A percentile compares a stretch with the other conserved stretches of the same genome.
Conservation (phyloP, 202 grass and related monocot species). For the Eragrostis tef region DNA sequence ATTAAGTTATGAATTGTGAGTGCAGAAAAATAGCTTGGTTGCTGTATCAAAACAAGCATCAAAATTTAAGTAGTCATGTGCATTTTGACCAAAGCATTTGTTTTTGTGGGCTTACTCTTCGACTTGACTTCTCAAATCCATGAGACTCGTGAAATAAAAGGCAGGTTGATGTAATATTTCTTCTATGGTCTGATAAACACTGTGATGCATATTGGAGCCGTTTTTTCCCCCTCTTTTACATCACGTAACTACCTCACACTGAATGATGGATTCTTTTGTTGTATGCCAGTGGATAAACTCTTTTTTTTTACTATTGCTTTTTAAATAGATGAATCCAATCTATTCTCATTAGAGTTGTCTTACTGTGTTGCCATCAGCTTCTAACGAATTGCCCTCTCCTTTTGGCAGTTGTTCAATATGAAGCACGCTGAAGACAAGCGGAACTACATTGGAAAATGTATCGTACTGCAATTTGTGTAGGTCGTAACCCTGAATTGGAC, state of each 20-base stretch:
- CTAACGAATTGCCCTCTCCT: background rate
- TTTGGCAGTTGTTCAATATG: slow-evolving; percentile 57
- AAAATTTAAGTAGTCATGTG: background rate
- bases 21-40: background rate
- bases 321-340: background rate
- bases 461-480: background rate
- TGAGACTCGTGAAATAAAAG: background rate
- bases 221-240: background rate
- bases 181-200: background rate
- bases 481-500: slow-evolving; percentile 1
- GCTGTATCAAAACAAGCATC: background rate
- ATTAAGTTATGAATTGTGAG: background rate
- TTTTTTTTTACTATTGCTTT: background rate
- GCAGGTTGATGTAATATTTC: background rate
- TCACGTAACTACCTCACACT: background rate
- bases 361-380: background rate
- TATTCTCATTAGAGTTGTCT: background rate
- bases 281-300: background rate
- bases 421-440: slow-evolving; percentile 48
- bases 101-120: background rate
- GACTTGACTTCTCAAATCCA: background rate
- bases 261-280: background rate
- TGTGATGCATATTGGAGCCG: background rate
- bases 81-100: background rate
- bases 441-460: background rate